Conservation (phyloP, 2,329 filamentous ascomycete species). For the Claviceps arundinis region DNA sequence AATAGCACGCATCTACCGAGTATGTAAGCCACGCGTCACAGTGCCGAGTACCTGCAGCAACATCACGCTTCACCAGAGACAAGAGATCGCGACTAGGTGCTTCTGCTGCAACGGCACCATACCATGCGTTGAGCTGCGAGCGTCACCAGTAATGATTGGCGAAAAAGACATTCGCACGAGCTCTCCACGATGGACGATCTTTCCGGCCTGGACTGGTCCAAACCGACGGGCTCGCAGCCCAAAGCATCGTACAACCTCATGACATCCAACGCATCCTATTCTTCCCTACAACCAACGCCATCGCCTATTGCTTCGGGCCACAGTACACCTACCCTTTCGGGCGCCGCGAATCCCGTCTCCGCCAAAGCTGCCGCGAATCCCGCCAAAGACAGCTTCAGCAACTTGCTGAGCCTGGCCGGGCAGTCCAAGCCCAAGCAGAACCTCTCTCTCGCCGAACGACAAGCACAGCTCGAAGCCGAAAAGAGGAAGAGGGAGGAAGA, state of each 20-base stretch:
- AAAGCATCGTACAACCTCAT: slow-evolving; percentile 17
- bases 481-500: slow-evolving; percentile 63
- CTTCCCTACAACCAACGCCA: slow-evolving; percentile 40
- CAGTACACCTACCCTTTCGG: slow-evolving; percentile 40
- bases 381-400: slow-evolving; percentile 63
- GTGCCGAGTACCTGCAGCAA: not conserved
- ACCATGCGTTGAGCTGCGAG: slow-evolving; percentile 4
- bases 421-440: slow-evolving; percentile 49
- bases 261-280: slow-evolving; percentile 31
- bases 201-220: slow-evolving; percentile 45
- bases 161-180: not conserved
- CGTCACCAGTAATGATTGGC: slow-evolving; percentile 4
- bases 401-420: slow-evolving; percentile 47
- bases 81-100: not conserved
- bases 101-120: not conserved
- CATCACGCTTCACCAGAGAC: not conserved
- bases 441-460: slow-evolving; percentile 65
- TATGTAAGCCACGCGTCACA: not conserved
- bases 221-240: slow-evolving; percentile 20
- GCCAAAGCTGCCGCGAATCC: slow-evolving; percentile 36
- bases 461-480: slow-evolving; percentile 51
- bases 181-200: slow-evolving; percentile 45
- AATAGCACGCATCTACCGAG: not conserved
- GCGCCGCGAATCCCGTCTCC: slow-evolving; percentile 24
- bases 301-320: slow-evolving; percentile 42